Conservation (phyloP, 257 asterid species). For the Echites panduratus region DNA sequence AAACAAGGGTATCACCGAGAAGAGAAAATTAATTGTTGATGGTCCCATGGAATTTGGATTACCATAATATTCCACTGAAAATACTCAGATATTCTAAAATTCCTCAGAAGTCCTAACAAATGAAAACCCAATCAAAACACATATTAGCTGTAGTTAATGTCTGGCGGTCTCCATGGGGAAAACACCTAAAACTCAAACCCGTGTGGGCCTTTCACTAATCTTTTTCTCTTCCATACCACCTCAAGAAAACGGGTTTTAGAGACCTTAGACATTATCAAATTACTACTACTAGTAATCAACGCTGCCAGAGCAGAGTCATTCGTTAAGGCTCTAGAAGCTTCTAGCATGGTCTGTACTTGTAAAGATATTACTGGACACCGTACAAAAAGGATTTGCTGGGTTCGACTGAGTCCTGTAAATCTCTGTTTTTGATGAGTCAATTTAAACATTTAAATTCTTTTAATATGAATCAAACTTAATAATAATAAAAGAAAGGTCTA, state of each 20-base stretch:
- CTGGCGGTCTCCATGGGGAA: constrained; percentile 14
- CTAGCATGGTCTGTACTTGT: too few species aligned
- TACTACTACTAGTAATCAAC: background rate
- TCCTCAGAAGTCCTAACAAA: background rate
- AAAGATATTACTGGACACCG: too few species aligned
- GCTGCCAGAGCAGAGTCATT: too few species aligned
- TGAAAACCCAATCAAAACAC: background rate
- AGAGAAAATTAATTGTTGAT: background rate
- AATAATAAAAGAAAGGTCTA: too few species aligned
- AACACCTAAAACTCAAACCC: constrained; percentile 13
- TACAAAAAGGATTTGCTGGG: too few species aligned
- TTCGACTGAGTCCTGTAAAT: too few species aligned
- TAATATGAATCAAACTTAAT: too few species aligned
- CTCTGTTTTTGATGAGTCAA: too few species aligned
- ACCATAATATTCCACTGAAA: background rate
- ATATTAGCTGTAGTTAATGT: background rate
- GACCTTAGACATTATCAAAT: background rate
- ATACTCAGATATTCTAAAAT: background rate
- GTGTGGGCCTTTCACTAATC: constrained; percentile 19
- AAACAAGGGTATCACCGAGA: background rate
- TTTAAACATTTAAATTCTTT: too few species aligned
- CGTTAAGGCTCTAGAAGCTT: too few species aligned
- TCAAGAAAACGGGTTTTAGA: background rate
- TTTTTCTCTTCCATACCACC: background rate
- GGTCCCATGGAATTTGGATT: background rate